Evolutionary conservation across 148 eudicot species (phyloP).

Genomic region (Rheum nobile): DNA sequence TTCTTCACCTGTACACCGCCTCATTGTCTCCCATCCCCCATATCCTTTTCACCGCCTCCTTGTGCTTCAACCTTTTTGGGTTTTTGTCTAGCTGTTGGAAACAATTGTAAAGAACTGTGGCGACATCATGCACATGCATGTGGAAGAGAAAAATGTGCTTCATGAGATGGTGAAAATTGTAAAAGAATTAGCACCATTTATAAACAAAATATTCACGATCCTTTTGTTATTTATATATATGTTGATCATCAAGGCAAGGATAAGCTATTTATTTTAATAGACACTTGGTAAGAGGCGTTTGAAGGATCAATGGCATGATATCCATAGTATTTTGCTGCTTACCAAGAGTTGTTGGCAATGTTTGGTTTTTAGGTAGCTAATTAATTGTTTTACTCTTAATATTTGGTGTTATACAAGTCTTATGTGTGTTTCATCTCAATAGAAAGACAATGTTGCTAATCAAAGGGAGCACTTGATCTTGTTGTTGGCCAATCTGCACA

Average conservation of each 20-base stretch:
- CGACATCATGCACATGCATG: constrained; percentile 90
- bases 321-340: constrained; percentile 86
- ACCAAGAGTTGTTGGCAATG: constrained; percentile 87
- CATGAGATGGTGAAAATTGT: constrained; percentile 85
- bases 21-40: no score
- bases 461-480: constrained; percentile 52
- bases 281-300: constrained; percentile 99
- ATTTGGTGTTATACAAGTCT: neutral
- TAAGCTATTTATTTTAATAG: constrained; percentile 81
- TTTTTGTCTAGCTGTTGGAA: constrained; percentile 61
- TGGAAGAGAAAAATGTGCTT: constrained; percentile 84
- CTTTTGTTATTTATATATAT: constrained; percentile 21
- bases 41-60: no score
- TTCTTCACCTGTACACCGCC: no score
- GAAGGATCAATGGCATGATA: constrained; percentile 89
- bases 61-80: neutral
- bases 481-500: constrained; percentile 53
- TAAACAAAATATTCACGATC: neutral
- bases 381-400: neutral
- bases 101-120: constrained; percentile 91
- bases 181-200: constrained; percentile 7
- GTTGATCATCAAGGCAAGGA: constrained; percentile 86
- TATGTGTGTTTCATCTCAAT: constrained; percentile 14
- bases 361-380: constrained; percentile 52
- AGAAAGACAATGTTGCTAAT: constrained; percentile 53